These are phyloP conservation scores for Lepidium didymum DNA, from an alignment of 345 rosid genomes.

Conservation along the genomic window DNA sequence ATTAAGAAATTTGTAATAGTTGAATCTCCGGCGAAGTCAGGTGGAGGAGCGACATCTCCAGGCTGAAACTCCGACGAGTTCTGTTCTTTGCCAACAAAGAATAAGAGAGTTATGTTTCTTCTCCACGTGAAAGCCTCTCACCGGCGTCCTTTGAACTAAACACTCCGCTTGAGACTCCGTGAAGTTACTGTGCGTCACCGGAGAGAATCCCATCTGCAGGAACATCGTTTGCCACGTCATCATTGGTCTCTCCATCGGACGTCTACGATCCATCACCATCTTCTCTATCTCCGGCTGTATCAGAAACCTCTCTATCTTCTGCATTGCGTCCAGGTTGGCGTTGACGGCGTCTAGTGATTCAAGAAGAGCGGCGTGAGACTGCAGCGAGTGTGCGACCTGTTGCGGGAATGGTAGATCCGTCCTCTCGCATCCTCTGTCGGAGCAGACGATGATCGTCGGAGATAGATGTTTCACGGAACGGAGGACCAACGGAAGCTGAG, in stretches of 20 bases:
- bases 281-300: conserved; percentile 72
- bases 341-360: conserved; percentile 86
- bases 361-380: conserved; percentile 50
- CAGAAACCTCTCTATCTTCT: conserved; percentile 77
- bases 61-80: conserved; percentile 76
- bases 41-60: conserved; percentile 61
- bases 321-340: conserved; percentile 55
- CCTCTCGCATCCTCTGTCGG: conserved; percentile 79
- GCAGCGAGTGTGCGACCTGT: conserved; percentile 63
- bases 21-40: conserved; percentile 10
- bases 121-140: conserved; percentile 80
- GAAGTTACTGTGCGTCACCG: conserved; percentile 67
- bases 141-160: conserved; percentile 66
- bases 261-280: conserved; percentile 54
- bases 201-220: conserved; percentile 58
- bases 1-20: not conserved
- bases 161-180: conserved; percentile 90
- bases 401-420: conserved; percentile 70
- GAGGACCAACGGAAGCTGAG: conserved; percentile 48
- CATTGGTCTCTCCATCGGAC: conserved; percentile 33
- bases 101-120: conserved; percentile 72
- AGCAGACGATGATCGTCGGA: conserved; percentile 71
- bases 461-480: conserved; percentile 68
- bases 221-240: conserved; percentile 70
- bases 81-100: conserved; percentile 81